Evolutionary conservation across 164 flowering plant genomes (phyloP).

Genomic region (Tinospora cordifolia): DNA sequence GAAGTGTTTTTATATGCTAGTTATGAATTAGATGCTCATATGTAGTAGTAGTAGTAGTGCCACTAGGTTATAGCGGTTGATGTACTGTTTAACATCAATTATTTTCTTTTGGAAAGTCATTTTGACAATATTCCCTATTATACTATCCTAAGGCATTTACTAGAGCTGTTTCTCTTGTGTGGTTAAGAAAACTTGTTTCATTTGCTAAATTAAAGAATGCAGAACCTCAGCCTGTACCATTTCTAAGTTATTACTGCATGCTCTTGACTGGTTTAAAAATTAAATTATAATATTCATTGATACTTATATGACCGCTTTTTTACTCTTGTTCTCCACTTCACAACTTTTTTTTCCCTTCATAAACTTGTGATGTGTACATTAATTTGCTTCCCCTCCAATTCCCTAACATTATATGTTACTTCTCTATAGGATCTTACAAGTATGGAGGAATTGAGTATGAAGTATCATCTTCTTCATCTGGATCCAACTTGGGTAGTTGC

Average conservation of each 20-base stretch:
- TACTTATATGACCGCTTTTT: too few species aligned
- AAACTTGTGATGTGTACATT: neutral
- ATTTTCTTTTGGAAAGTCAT: too few species aligned
- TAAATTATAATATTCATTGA: neutral
- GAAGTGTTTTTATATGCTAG: neutral
- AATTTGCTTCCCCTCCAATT: neutral
- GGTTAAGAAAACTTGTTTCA: too few species aligned
- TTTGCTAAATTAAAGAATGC: neutral
- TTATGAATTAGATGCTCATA: neutral
- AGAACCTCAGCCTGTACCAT: neutral
- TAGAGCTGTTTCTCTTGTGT: too few species aligned
- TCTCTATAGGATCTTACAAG: constrained; percentile 50
- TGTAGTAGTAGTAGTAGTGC: neutral
- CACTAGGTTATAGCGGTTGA: neutral
- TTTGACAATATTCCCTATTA: too few species aligned
- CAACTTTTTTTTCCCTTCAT: too few species aligned
- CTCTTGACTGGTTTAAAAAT: neutral
- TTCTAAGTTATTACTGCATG: neutral
- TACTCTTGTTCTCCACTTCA: too few species aligned
- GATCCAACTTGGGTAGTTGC: constrained; percentile 52
- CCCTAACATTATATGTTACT: neutral
- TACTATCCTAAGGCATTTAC: too few species aligned
- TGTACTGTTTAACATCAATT: neutral
- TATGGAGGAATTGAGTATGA: constrained; percentile 55
- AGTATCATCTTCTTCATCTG: constrained; percentile 54